These are phyloP conservation scores for Zostera marina DNA, from an alignment of 116 monocot species.

Conservation along the genomic window DNA sequence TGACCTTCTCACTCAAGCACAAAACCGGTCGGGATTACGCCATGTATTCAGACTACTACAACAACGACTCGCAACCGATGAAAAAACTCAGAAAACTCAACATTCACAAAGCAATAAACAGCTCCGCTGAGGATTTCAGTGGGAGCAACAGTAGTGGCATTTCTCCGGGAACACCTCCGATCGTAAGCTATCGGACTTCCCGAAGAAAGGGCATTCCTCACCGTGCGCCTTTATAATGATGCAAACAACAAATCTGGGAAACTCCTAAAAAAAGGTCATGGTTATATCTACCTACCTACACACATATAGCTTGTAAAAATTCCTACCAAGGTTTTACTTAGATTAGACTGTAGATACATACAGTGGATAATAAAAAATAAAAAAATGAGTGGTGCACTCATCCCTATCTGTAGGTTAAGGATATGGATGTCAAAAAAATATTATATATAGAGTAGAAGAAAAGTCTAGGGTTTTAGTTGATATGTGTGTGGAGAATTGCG, in stretches of 20 bases:
- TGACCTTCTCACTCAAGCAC: slow-evolving; percentile 44
- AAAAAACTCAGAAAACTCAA: slow-evolving; percentile 29
- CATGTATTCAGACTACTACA: slow-evolving; percentile 40
- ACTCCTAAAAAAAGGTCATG: neutral
- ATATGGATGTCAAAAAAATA: too few species aligned
- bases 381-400: too few species aligned
- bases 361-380: too few species aligned
- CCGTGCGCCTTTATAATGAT: slow-evolving; percentile 15
- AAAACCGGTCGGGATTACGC: slow-evolving; percentile 20
- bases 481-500: too few species aligned
- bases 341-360: too few species aligned
- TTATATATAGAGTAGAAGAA: too few species aligned
- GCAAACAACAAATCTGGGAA: neutral
- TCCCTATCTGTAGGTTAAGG: too few species aligned
- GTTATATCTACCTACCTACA: too few species aligned
- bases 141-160: slow-evolving; percentile 8
- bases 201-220: slow-evolving; percentile 28
- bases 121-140: neutral
- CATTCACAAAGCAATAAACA: neutral
- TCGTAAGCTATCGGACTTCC: slow-evolving; percentile 14
- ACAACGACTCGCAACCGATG: slow-evolving; percentile 50
- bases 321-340: too few species aligned
- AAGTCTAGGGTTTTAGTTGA: too few species aligned
- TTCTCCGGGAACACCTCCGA: slow-evolving; percentile 17
- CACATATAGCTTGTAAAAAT: too few species aligned